Conservation (phyloP, 441 rosid species). For the Theobroma grandiflorum region DNA sequence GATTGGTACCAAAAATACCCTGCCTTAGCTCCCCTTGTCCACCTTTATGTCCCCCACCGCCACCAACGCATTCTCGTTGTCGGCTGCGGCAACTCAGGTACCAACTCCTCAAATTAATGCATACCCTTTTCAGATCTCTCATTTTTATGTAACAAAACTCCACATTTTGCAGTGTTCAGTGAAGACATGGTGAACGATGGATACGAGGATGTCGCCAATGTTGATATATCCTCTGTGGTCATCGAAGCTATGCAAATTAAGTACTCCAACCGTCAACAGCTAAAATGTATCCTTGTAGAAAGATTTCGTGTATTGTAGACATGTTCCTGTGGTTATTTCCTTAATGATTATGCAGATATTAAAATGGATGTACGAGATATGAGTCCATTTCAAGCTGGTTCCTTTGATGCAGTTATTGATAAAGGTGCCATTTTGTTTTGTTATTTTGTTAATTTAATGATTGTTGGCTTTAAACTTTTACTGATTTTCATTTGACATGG, state of each 20-base stretch:
- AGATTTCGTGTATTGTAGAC: too few relatives aligned
- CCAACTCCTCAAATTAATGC: background rate
- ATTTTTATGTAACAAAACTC: background rate
- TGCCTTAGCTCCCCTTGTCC: conserved; percentile 80
- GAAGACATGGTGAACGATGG: conserved; percentile 86
- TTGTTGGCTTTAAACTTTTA: conserved; percentile 15
- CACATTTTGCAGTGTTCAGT: conserved; percentile 60
- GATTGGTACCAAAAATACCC: conserved; percentile 94
- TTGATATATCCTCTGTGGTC: conserved; percentile 82
- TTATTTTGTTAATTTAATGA: conserved; percentile 17
- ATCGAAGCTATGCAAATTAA: conserved; percentile 67
- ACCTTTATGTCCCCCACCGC: conserved; percentile 66
- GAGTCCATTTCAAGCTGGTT: conserved; percentile 61
- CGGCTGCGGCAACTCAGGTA: conserved; percentile 93
- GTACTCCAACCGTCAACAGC: conserved; percentile 62
- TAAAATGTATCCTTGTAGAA: conserved; percentile 58
- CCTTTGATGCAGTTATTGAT: conserved; percentile 79
- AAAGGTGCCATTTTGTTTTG: conserved; percentile 54
- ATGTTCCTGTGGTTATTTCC: conserved; percentile 10
- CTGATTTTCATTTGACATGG: conserved; percentile 30
- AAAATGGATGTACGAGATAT: conserved; percentile 84
- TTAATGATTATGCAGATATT: conserved; percentile 52
- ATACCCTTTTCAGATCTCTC: conserved; percentile 15
- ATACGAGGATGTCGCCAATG: conserved; percentile 71
- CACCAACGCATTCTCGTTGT: conserved; percentile 64